A percentile compares a stretch with the other conserved stretches of the same genome.
phyloP scores from a whole-genome alignment of 2,329 filamentous ascomycete species.

The Ilyonectria robusta region DNA sequence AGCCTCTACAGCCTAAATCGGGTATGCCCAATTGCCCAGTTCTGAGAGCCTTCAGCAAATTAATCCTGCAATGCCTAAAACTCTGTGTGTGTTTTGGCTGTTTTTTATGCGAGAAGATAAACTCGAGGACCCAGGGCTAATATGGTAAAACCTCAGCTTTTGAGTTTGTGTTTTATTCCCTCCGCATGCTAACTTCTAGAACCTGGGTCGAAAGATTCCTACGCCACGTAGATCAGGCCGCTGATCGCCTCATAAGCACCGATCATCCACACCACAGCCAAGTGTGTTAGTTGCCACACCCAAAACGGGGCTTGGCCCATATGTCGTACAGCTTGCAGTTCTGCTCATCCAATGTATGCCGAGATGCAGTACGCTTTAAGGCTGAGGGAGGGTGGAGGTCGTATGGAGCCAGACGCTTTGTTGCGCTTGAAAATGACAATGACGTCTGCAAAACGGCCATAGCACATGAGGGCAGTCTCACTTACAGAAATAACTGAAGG shows the following conservation, averaged over 20 bases:
- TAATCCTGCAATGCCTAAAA: too few species aligned
- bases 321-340: not conserved
- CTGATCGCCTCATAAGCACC: constrained; percentile 8
- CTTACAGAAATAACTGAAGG: not conserved
- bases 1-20: not conserved
- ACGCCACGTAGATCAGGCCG: not conserved
- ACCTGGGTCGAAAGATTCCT: constrained; percentile 18
- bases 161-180: not conserved
- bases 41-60: too few species aligned
- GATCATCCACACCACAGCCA: not conserved
- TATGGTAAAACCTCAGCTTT: not conserved
- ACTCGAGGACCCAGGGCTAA: not conserved
- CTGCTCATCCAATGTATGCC: not conserved
- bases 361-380: not conserved
- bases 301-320: not conserved
- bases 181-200: constrained; percentile 1
- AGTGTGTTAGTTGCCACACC: not conserved
- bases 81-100: too few species aligned
- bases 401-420: not conserved
- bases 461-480: too few species aligned
- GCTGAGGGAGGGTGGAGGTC: not conserved
- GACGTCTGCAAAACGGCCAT: not conserved
- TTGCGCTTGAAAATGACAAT: not conserved
- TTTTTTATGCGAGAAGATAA: not conserved
- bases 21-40: too few species aligned